Percentiles rank a stretch among this genome's conserved stretches.
Conservation (phyloP, 1,139 yeast species). For the Magnusiomyces sp. region DNA sequence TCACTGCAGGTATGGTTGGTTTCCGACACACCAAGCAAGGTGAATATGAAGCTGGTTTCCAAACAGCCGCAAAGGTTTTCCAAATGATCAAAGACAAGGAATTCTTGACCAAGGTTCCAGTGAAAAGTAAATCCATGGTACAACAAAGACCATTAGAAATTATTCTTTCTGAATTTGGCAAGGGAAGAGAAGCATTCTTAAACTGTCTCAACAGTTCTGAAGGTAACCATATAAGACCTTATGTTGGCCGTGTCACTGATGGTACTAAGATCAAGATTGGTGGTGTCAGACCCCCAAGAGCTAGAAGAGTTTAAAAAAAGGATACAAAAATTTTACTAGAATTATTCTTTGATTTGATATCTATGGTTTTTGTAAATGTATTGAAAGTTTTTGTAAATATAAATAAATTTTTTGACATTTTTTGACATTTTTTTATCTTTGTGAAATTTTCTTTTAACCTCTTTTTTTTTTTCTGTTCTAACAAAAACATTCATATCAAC, state of each 20-base stretch:
- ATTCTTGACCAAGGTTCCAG: too few relatives aligned
- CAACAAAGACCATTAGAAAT: conserved; percentile 43
- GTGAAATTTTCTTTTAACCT: too few relatives aligned
- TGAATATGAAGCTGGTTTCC: conserved; percentile 93
- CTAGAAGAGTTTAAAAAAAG: conserved; percentile 68
- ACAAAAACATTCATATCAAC: too few relatives aligned
- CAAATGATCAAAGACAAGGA: conserved; percentile 52
- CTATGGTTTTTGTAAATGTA: too few relatives aligned
- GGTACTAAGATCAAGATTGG: conserved; percentile 80
- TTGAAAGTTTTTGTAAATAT: too few relatives aligned
- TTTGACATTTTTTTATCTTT: too few relatives aligned
- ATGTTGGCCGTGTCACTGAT: conserved; percentile 64
- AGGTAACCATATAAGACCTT: conserved; percentile 59
- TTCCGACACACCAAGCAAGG: conserved; percentile 50
- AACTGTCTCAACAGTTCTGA: conserved; percentile 85
- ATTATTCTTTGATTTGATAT: too few relatives aligned
- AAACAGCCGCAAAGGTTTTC: conserved; percentile 68
- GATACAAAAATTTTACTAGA: too few relatives aligned
- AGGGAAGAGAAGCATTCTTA: conserved; percentile 80
- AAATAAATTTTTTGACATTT: too few relatives aligned
- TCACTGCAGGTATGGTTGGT: conserved; percentile 38
- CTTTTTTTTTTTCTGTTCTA: too few relatives aligned
- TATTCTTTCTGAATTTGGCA: conserved; percentile 72
- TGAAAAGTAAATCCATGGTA: conserved; percentile 16
- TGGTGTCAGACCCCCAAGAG: conserved; percentile 80